Conservation (phyloP, 345 rosid genomes). For the Eucalyptus rudis region DNA sequence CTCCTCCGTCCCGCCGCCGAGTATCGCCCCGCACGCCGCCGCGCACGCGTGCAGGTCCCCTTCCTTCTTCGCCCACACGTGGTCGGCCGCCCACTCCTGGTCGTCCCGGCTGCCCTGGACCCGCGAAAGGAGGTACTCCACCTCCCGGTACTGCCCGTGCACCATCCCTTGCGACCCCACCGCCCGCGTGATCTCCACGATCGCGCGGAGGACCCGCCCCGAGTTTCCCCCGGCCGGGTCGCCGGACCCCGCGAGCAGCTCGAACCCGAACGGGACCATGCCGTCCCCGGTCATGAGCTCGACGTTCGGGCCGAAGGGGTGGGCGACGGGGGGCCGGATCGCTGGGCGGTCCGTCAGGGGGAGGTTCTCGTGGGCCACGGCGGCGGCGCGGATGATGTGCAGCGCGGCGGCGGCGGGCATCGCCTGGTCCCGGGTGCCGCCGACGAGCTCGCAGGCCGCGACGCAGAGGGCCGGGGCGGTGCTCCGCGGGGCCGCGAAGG, state of each 20-base stretch:
- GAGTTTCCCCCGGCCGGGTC: conserved; percentile 3
- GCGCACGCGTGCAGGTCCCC: conserved; percentile 40
- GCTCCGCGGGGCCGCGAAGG: conserved; percentile 20
- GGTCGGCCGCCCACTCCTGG: background rate
- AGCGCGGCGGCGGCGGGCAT: conserved; percentile 46
- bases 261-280: conserved; percentile 32
- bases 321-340: background rate
- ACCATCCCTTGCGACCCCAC: conserved; percentile 34
- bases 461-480: conserved; percentile 37
- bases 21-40: conserved; percentile 47
- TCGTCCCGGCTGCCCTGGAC: background rate
- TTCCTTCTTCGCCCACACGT: conserved; percentile 20
- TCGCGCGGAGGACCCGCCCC: conserved; percentile 21
- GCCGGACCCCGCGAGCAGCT: conserved; percentile 13
- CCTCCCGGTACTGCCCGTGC: conserved; percentile 17
- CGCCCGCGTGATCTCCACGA: conserved; percentile 32
- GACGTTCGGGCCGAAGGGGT: conserved; percentile 15
- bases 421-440: conserved; percentile 36
- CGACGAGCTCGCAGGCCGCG: conserved; percentile 49
- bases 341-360: conserved; percentile 1
- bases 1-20: conserved; percentile 49
- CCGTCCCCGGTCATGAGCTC: conserved; percentile 36
- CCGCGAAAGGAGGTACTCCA: background rate
- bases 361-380: conserved; percentile 19
- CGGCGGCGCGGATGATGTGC: conserved; percentile 24